Evolutionary conservation across 2,329 filamentous ascomycete genomes (phyloP).

Genomic region (Hypoxylon rubiginosum): DNA sequence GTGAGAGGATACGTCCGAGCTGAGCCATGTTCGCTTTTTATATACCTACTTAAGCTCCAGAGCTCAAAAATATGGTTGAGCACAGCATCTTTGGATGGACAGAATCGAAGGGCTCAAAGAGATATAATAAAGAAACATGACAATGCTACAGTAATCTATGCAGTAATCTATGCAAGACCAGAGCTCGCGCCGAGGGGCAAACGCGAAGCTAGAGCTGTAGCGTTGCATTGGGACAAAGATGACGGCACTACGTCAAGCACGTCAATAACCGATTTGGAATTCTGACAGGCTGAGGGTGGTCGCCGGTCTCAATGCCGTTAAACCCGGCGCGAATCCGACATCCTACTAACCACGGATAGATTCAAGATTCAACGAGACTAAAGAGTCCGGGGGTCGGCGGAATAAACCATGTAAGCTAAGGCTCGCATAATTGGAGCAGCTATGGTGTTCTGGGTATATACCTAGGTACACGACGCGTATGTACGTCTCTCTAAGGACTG

Average conservation of each 20-base stretch:
- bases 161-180: not conserved
- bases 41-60: not conserved
- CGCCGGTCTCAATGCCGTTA: not conserved
- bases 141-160: not conserved
- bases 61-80: not conserved
- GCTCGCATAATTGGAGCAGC: conserved; percentile 8
- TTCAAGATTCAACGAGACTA: too few relatives aligned
- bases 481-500: too few relatives aligned
- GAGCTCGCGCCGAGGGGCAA: conserved; percentile 30
- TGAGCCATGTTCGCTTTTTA: conserved; percentile 52
- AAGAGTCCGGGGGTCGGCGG: conserved; percentile 13
- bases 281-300: conserved; percentile 17
- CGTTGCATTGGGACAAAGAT: conserved; percentile 26
- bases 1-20: conserved; percentile 62
- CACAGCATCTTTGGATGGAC: conserved; percentile 7
- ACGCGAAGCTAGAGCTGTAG: conserved; percentile 26
- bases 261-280: conserved; percentile 9
- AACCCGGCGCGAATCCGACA: conserved; percentile 9
- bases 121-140: conserved; percentile 20
- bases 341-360: conserved; percentile 18
- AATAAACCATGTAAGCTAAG: conserved; percentile 13
- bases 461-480: too few relatives aligned
- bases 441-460: conserved; percentile 6
- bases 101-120: conserved; percentile 6
- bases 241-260: conserved; percentile 26